Evolutionary conservation across 2,329 filamentous ascomycete genomes (phyloP), one percentile per base, ranked within the genome.

Genomic region (Claviceps humidiphila): DNA sequence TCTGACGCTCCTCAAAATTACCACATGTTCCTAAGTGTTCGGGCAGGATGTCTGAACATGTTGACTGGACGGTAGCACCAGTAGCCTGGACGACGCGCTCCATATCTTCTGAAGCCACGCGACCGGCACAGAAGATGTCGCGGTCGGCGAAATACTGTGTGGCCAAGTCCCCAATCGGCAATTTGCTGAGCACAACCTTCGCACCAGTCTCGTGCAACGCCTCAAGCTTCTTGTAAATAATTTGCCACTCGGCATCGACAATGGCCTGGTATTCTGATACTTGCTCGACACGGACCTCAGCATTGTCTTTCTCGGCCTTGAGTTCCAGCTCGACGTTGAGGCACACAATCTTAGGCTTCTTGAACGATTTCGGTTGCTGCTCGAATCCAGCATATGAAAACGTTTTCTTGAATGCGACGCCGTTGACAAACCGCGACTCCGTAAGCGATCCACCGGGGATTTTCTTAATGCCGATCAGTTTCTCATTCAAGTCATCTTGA

Each of bases 201-300:
- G 93, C 93, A 51, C 93, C 93, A 5, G 91, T 96, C 71, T 91
- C 84, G 78, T 91, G 81, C 51, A 95, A 74, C 48, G 91, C 88
- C 74, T 98, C 93, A 68, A 98, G 87, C 78, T 98, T 98, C 77
- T 96, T 91, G 81, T 85, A 97, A 70, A 98, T 98, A 66, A 98
- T 98, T 71, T 96, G 89, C 93, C 93, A 98, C 72, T 98, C 93
- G 34, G 93, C 93, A 65, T 98, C 93, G 66, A 98, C 93, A 61
- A 98, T 96, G 57, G 93, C 93, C 74, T 98, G 93, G 75, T 98
- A 98, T 73, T 98, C 93, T 20, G 91, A 95, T 50, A 98, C 93
- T 71, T 97, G 90, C 72, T 97, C 93, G 54, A 98, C 90, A 54
- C 93, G 85, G 57, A 98, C 89, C 74, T 98, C 93, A 54, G 93